A percentile compares a stretch with the other conserved stretches of the same genome.
phyloP scores from a whole-genome alignment of 2,329 filamentous ascomycete species.

The Talaromyces sp. region DNA sequence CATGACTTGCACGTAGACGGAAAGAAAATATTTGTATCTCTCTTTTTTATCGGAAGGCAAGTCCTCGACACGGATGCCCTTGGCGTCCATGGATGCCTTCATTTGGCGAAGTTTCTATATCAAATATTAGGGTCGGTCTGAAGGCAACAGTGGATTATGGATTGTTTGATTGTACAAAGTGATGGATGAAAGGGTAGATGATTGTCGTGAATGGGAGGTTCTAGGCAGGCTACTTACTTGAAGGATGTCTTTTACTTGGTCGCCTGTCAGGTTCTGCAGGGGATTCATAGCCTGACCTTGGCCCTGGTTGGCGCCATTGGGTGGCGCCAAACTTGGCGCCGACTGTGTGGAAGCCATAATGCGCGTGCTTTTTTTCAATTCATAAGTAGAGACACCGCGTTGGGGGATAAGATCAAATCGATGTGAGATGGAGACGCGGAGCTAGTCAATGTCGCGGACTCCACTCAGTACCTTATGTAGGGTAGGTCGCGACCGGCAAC shows the following conservation, averaged over 20 bases:
- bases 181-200: not conserved
- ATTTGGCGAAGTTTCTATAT: conserved; percentile 82
- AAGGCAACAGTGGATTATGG: not conserved
- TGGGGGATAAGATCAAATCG: conserved; percentile 6
- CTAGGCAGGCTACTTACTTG: conserved; percentile 38
- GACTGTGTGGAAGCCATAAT: conserved; percentile 80
- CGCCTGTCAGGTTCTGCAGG: conserved; percentile 66
- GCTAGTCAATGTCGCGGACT: conserved; percentile 21
- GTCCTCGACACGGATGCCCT: conserved; percentile 75
- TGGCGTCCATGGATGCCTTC: conserved; percentile 63
- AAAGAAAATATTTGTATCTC: conserved; percentile 5
- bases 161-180: conserved; percentile 1
- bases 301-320: conserved; percentile 58
- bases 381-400: conserved; percentile 30
- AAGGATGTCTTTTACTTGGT: conserved; percentile 75
- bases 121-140: conserved; percentile 38
- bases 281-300: conserved; percentile 1
- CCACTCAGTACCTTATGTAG: conserved; percentile 16
- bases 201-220: not conserved
- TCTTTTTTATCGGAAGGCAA: conserved; percentile 37
- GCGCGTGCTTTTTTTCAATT: conserved; percentile 29
- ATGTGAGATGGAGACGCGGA: conserved; percentile 25
- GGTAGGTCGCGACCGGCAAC: conserved; percentile 27
- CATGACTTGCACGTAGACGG: conserved; percentile 7
- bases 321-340: conserved; percentile 67